Base-by-base conservation (phyloP, 768 basidiomycete species). In the Psilocybe subaeruginosa region DNA sequence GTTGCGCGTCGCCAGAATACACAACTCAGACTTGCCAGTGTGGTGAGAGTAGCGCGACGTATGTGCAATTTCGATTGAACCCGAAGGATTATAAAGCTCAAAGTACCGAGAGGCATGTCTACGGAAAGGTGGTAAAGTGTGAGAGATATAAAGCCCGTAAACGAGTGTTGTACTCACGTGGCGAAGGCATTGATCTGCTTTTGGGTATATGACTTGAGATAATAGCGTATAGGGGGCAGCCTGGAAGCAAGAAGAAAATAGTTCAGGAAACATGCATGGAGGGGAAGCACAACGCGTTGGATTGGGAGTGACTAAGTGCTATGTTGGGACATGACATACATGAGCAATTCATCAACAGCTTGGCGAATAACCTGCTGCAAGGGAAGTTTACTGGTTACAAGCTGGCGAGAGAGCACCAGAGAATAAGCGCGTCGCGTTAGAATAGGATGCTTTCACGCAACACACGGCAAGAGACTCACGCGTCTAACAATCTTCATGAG, bases 131-230 rank as follows among this genome's bases (percentile, higher is more conserved):
- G 71, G 62, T 62, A 68, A 49, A 43, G 63, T 63, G 63, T 66
- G 65, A 62, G 62, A 67, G 60, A 61, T 57, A 58, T 14, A 64
- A 67, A 63, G 37, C 68, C 64, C 64, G 68, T 65, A 71, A 60
- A 62, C 65, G 65, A 67, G 53, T 64, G 63, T 63, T 65, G 66
- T 62, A 87, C 92, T 77, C 84, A 94, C 92, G 92, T 95, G 77
- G 92, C 88, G 73, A 94, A 95, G 56, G 92, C 92, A 78, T 94
- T 93, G 72, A 93, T 87, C 79, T 95, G 92, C 68, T 91, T 88
- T 79, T 91, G 89, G 68, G 82, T 86, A 74, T 90, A 91, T 66
- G 76, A 76, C 72, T 85, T 86, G 73, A 91, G 82, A 75, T 91
- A 93, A 72, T 89, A 91, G 65, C 88, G 88, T 72, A 95, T 86